Base-by-base conservation (phyloP, 176 grass and related monocot species). In the bread wheat (Triticum aestivum) region DNA sequence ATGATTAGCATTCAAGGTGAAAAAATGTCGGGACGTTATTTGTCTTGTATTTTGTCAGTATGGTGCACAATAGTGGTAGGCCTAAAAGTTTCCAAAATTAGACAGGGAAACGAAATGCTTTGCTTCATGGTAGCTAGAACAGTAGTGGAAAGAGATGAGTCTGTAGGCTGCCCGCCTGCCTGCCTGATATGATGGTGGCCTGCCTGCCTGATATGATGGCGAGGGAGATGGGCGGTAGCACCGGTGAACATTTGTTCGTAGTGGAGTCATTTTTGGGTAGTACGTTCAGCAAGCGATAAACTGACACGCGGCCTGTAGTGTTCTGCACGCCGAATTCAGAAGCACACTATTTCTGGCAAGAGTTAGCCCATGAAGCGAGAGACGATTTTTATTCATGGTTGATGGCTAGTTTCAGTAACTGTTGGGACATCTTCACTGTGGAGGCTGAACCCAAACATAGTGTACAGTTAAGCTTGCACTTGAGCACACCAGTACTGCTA, bases 171-270 rank as follows among this genome's bases (percentile, higher is more conserved):
- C 42, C 42, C 10, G 64, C 58, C 3, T 65, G 67, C 79, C 34
- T 10, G 70, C 79, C 82, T 71, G 58, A 24, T 72, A 64, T 23
- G 21, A 18, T 59, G 82, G 54, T 4, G 41, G 63, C 56, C 2
- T 73, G 75, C 79, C 33, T 9, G 69, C 79, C 82, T 70, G 56
- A 23, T 71, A 63, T n/a, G 20, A 18, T 58, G 82, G 52, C 2
- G 45, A 49, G 61, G 3, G 61, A 35, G 32, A 58, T 30, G 14
- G 78, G 70, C 61, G 12, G 78, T 42, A 24, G 88, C 32, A n/a
- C 83, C 30, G 24, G n/a, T 41, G 72, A 82, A 41, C 78, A 29
- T 11, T 52, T 86, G 44, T 7, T 12, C 29, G 59, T 2, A 79
- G 24, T 1, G 29, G 17, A 2, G 21, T 41, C 52, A 33, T 33